These are phyloP conservation scores for Melocanna baccifera DNA, from an alignment of 176 grass and related monocot genomes.

Conservation along the genomic window DNA sequence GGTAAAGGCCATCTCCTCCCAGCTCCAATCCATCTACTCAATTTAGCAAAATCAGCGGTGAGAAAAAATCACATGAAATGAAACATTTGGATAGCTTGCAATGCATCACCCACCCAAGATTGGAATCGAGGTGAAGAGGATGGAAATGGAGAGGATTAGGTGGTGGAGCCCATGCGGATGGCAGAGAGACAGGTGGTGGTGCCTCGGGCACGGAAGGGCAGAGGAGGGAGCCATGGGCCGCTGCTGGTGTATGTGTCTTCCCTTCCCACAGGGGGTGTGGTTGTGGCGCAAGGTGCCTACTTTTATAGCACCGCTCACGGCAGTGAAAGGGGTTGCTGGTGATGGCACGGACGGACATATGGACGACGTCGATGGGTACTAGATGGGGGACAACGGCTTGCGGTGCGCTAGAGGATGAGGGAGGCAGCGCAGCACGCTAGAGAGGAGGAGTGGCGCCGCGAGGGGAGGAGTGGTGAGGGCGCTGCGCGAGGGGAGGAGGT, in stretches of 20 bases:
- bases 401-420: no score
- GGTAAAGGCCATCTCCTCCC: constrained; percentile 44
- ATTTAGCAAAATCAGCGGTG: background rate
- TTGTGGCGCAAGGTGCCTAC: background rate
- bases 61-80: background rate
- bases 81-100: background rate
- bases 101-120: constrained; percentile 31
- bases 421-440: no score
- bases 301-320: constrained; percentile 25
- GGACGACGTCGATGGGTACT: no score
- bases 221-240: constrained; percentile 16
- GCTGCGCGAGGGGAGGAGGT: no score
- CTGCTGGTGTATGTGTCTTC: background rate
- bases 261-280: background rate
- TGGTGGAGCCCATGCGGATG: background rate
- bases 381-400: no score
- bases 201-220: background rate
- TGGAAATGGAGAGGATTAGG: constrained; percentile 13
- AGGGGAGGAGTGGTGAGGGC: no score
- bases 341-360: no score
- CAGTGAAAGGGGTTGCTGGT: no score
- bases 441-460: no score
- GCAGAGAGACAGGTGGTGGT: background rate
- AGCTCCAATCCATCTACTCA: constrained; percentile 42
- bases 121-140: background rate